Conservation (phyloP, 441 rosid genomes). For the Erodium chrysanthum region DNA sequence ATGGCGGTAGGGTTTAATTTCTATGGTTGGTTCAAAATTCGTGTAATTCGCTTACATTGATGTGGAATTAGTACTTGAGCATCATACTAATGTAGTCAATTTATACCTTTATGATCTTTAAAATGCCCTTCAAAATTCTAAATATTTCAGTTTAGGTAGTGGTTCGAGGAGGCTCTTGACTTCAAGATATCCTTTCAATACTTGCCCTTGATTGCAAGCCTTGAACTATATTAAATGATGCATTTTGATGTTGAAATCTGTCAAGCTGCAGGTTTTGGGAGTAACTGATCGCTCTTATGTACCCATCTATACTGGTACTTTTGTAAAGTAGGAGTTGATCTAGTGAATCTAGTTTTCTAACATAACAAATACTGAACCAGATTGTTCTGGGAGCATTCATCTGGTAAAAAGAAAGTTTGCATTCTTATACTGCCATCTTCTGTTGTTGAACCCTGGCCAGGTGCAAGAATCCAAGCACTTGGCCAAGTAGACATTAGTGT, state of each 20-base stretch:
- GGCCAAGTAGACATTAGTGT: not conserved
- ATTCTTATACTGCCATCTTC: not conserved
- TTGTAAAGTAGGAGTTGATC: not conserved
- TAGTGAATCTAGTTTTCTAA: not conserved
- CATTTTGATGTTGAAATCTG: not conserved
- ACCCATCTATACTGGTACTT: no score
- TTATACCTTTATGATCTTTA: not conserved
- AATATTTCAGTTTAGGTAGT: not conserved
- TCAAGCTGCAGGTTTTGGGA: not conserved
- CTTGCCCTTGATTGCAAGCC: not conserved
- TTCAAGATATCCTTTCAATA: not conserved
- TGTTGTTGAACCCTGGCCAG: not conserved
- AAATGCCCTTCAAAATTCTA: not conserved
- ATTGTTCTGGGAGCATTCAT: not conserved
- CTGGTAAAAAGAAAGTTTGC: not conserved
- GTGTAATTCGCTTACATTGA: not conserved
- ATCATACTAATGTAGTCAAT: not conserved
- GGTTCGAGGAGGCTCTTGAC: not conserved
- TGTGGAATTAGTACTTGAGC: not conserved
- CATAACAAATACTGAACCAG: not conserved
- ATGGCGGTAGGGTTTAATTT: not conserved
- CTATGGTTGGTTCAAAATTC: not conserved
- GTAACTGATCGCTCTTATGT: not conserved
- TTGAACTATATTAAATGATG: not conserved
- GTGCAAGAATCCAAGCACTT: not conserved